Evolutionary conservation across 2,329 filamentous ascomycete genomes (phyloP).

Genomic region (Xylariaceae sp.): DNA sequence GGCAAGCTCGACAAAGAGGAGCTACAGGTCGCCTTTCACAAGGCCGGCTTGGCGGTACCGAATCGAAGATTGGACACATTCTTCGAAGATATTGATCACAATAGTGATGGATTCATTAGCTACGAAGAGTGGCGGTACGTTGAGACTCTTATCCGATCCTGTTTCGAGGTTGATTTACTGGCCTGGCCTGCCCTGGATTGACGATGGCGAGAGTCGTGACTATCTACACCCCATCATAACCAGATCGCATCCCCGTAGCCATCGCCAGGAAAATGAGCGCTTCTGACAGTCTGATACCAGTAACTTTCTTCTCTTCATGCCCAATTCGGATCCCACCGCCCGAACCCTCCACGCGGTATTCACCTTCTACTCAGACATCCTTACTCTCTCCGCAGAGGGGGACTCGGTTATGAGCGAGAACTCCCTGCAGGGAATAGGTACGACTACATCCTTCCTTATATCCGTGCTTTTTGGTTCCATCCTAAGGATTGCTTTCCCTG

Average conservation of each 20-base stretch:
- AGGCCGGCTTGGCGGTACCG: conserved; percentile 73
- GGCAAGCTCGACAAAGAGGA: conserved; percentile 85
- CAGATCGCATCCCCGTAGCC: neutral
- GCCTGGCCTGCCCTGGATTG: neutral
- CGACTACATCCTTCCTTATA: conserved; percentile 61
- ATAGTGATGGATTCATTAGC: conserved; percentile 80
- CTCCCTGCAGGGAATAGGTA: conserved; percentile 91
- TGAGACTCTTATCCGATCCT: neutral
- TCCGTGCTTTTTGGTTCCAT: conserved; percentile 71
- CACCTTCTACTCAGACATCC: conserved; percentile 84
- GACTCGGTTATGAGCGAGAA: conserved; percentile 91
- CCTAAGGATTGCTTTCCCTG: conserved; percentile 57
- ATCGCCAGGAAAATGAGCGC: neutral
- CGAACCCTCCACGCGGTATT: conserved; percentile 75
- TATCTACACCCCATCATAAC: too few species aligned
- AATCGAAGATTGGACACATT: conserved; percentile 74
- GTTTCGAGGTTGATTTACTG: neutral
- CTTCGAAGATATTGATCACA: conserved; percentile 83
- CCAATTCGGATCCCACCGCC: conserved; percentile 52
- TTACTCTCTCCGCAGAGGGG: conserved; percentile 87
- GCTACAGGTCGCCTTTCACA: conserved; percentile 70
- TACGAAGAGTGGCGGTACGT: conserved; percentile 96
- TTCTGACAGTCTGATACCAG: conserved; percentile 39
- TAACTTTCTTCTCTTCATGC: conserved; percentile 91
- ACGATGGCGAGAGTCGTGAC: too few species aligned